Conservation (phyloP, 2,329 filamentous ascomycete genomes). For the Septoria linicola region DNA sequence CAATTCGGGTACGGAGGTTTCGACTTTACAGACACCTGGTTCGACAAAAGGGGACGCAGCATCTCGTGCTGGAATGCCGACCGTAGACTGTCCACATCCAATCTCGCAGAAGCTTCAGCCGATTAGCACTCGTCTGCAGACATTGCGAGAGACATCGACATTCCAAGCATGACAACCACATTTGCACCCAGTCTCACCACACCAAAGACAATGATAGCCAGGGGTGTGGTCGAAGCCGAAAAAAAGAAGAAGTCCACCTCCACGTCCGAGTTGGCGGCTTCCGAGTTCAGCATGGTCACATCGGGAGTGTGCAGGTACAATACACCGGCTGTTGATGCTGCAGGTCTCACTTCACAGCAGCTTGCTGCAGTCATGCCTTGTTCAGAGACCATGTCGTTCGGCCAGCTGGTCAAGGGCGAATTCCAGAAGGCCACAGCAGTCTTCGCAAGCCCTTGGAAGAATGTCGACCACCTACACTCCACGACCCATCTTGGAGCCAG, state of each 20-base stretch:
- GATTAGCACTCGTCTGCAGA: background rate
- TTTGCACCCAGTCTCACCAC: background rate
- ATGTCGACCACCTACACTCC: too few relatives aligned
- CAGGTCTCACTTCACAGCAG: background rate
- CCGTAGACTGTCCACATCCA: background rate
- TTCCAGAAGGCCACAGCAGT: too few relatives aligned
- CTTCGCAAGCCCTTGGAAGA: too few relatives aligned
- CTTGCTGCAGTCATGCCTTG: background rate
- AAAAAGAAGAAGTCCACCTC: constrained; percentile 1
- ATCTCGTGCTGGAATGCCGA: constrained; percentile 16
- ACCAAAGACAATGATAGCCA: background rate
- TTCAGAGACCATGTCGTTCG: background rate
- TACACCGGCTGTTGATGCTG: too few relatives aligned
- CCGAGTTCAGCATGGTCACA: background rate
- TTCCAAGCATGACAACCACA: background rate
- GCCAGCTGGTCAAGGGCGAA: too few relatives aligned
- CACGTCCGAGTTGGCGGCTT: background rate
- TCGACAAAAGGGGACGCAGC: constrained; percentile 12
- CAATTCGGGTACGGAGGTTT: too few relatives aligned
- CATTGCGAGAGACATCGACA: background rate
- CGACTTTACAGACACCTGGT: constrained; percentile 6
- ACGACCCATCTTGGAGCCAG: too few relatives aligned
- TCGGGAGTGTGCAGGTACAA: background rate
- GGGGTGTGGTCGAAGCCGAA: background rate
- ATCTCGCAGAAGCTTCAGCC: background rate